Base-by-base conservation (phyloP, 2,329 filamentous ascomycete species). In the Nigrospora oryzae region DNA sequence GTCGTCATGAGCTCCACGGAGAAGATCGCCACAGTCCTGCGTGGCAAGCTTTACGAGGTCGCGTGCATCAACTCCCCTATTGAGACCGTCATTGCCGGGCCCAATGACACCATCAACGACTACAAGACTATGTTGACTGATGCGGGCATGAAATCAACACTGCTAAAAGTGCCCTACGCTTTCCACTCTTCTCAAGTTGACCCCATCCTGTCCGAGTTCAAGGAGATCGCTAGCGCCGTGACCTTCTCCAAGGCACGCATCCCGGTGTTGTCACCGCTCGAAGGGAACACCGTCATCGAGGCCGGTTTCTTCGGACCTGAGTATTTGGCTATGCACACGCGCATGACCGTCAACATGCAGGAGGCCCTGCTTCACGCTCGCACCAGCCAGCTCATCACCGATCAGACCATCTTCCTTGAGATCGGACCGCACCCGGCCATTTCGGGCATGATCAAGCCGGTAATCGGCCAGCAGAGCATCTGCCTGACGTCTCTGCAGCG, bases 41-140 rank as follows among this genome's bases (percentile, higher is more conserved):
- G 59, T 51, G 53, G 52, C 1, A 42, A 50, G 56, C 63, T 58
- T 12, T 54, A 71, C 47, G 70, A 72, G 32, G 51, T 75, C 28
- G 81, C 86, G 13, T 90, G 86, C 66, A 73, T 86, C 58, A 91
- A 91, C 54, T 77, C 81, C 0, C 78, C 80, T 0, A 70, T 76
- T 43, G 83, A 86, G 56, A 88, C 79, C 12, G 86, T 90, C 4
- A 67, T 90, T 23, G 44, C 38, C 11, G 44, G 38, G 10, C 23
- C 33, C 14, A 37, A 28, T 15, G 36, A 43, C n/a, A 31, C 32
- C 16, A 33, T 46, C 15, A 7, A 17, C 15, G 32, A n/a, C 13
- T 16, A 16, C 2, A 32, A 36, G 7, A n/a, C 17, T 5, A 23
- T 28, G 7, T 28, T 46, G 11, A 30, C 31, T 15, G 28, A 31